These are phyloP conservation scores for Solanum bulbocastanum DNA, from an alignment of 257 asterid species.

Conservation along the genomic window DNA sequence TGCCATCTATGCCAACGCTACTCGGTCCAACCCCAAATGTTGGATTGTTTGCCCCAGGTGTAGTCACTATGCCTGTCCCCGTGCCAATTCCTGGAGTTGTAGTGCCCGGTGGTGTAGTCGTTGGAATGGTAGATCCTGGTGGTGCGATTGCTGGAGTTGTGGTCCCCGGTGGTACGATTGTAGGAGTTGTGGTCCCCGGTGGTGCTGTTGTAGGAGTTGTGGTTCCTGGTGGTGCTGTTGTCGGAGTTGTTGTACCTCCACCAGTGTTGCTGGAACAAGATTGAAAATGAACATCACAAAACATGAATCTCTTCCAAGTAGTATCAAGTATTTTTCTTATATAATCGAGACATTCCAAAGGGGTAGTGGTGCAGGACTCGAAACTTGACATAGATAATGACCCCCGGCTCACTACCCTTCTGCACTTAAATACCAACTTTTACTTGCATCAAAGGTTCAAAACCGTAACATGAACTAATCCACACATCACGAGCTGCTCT, in stretches of 20 bases:
- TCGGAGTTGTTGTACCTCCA: constrained; percentile 11
- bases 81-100: not conserved
- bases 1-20: not conserved
- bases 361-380: not conserved
- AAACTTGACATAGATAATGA: not conserved
- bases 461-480: not conserved
- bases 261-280: not conserved
- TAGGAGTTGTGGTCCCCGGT: constrained; percentile 7
- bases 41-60: not conserved
- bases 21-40: constrained; percentile 1
- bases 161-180: constrained; percentile 5
- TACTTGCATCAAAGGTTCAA: not conserved
- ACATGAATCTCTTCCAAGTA: not conserved
- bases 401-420: not conserved
- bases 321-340: not conserved
- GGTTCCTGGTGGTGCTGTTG: constrained; percentile 7
- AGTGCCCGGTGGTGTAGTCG: constrained; percentile 8
- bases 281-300: not conserved
- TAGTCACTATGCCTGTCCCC: not conserved
- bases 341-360: not conserved
- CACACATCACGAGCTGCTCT: not conserved
- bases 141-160: constrained; percentile 16
- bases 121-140: constrained; percentile 8
- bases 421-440: not conserved
- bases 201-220: constrained; percentile 16